phyloP scores from a whole-genome alignment of 768 basidiomycete genomes.

The Naganishia kalamii region DNA sequence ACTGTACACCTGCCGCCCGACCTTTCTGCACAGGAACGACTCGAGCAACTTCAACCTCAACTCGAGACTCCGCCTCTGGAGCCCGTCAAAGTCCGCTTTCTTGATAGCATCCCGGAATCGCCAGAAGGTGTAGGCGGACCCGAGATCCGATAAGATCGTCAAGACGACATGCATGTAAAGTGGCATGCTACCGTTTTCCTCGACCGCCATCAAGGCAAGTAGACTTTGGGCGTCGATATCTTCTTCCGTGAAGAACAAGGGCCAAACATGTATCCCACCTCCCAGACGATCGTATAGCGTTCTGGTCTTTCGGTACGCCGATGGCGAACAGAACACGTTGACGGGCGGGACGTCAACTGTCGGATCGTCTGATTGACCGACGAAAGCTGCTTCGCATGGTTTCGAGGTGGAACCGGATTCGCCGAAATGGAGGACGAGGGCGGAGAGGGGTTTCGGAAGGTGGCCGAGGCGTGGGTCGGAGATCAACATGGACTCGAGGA shows the following conservation, averaged over 20 bases:
- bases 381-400: slow-evolving; percentile 22
- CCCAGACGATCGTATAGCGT: slow-evolving; percentile 17
- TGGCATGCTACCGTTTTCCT: slow-evolving; percentile 17
- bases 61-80: slow-evolving; percentile 15
- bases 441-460: slow-evolving; percentile 11
- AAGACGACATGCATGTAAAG: slow-evolving; percentile 22
- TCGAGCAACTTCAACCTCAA: slow-evolving; percentile 8
- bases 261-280: slow-evolving; percentile 17
- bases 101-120: slow-evolving; percentile 4
- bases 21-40: slow-evolving; percentile 10
- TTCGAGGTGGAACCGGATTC: slow-evolving; percentile 17
- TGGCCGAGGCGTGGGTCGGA: slow-evolving; percentile 16
- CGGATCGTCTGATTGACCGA: slow-evolving; percentile 12
- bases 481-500: slow-evolving; percentile 22
- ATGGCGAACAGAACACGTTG: slow-evolving; percentile 21
- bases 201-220: slow-evolving; percentile 20
- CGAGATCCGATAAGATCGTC: slow-evolving; percentile 20
- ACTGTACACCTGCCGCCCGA: not conserved
- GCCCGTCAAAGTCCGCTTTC: not conserved
- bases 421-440: slow-evolving; percentile 19
- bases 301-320: not conserved
- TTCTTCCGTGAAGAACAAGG: slow-evolving; percentile 17
- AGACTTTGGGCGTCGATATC: slow-evolving; percentile 20
- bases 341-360: slow-evolving; percentile 6
- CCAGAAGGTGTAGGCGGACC: slow-evolving; percentile 6